Evolutionary conservation across 169 alveolate genomes (phyloP), one percentile per base, ranked within the genome.

Genomic region (Plasmodium gaboni): DNA sequence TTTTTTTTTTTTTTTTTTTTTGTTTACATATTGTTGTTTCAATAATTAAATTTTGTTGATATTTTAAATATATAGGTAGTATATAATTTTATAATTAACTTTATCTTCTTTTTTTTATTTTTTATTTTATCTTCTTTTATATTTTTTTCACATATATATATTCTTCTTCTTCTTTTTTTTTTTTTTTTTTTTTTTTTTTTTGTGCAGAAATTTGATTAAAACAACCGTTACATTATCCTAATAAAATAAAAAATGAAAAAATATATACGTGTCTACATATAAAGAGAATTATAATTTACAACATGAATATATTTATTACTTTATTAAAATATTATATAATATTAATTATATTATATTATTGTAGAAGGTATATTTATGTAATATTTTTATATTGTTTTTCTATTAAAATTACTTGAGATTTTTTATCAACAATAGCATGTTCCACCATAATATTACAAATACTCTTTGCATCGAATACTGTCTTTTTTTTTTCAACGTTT

Each of bases 361-460:
- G 46, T 38, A 38, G 9, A 38, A 38, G 5, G 7, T 38, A 38
- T 38, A 38, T 38, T 38, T 38, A 38, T 0, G 46, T 6, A 38
- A 5, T 6, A 38, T 38, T 38, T 38, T 38, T 38, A 38, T 38
- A 38, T 26, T 38, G 7, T 26, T 26, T 26, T 12, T 60, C 17
- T 57, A 22, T 70, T n/a, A 2, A 13, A 6, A 51, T 28, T 87
- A 78, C 97, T 92, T 94, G 97, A 44, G 97, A 88, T 22, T 90
- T 83, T 63, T 92, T 93, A 63, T 68, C 95, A 64, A 59, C 73
- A 42, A 94, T 44, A n/a, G 95, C 94, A 70, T 92, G 88, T 63
- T 91, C 94, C 67, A 95, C 95, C 93, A 94, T 83, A 38, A 76
- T 95, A 92, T 92, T 93, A 68, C 95, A 92, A n/a, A 92, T 93